phyloP scores from a whole-genome alignment of 306 rosid species.

The Rosa multiflora region DNA sequence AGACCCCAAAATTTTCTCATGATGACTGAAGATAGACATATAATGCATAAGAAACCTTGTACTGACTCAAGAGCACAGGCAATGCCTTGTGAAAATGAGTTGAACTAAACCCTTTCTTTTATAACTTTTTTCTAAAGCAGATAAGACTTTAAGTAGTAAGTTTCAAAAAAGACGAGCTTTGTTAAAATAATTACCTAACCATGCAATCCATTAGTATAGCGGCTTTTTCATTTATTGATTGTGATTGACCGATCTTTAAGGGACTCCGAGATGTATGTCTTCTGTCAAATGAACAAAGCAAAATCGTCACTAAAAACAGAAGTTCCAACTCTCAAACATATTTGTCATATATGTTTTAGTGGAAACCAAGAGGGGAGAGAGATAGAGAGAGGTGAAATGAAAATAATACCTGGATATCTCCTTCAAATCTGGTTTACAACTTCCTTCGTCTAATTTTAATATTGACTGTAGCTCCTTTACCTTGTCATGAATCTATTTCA shows the following conservation, averaged over 20 bases:
- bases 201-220: constrained; percentile 48
- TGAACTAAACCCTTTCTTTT: neutral
- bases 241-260: constrained; percentile 39
- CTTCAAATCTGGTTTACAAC: constrained; percentile 43
- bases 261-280: constrained; percentile 47
- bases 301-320: constrained; percentile 4
- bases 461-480: constrained; percentile 58
- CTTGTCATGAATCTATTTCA: constrained; percentile 64
- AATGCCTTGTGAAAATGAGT: neutral
- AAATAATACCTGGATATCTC: constrained; percentile 56
- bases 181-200: constrained; percentile 49
- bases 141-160: neutral
- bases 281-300: constrained; percentile 54
- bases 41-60: neutral
- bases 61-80: neutral
- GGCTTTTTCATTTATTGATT: constrained; percentile 51
- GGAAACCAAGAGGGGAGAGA: neutral
- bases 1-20: neutral
- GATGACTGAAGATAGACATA: constrained; percentile 1
- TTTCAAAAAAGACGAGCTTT: neutral
- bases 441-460: constrained; percentile 45
- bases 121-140: neutral
- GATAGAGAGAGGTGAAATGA: constrained; percentile 10
- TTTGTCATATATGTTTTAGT: neutral
- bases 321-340: constrained; percentile 1